These are phyloP conservation scores for Trichosporon sp. DNA, from an alignment of 1,284 basidiomycete genomes.

Conservation along the genomic window DNA sequence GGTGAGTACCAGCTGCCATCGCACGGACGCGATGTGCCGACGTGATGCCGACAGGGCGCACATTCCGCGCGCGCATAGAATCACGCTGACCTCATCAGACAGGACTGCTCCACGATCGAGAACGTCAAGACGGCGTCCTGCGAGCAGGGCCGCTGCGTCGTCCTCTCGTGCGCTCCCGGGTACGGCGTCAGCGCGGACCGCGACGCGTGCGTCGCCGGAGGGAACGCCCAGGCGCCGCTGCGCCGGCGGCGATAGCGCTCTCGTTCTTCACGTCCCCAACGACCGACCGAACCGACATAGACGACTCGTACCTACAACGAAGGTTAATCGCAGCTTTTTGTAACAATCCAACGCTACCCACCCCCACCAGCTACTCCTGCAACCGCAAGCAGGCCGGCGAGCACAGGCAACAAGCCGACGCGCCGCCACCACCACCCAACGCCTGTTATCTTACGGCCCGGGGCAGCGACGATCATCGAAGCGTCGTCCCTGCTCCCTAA, in stretches of 20 bases:
- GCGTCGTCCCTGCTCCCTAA: background rate
- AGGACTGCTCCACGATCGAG: conserved; percentile 49
- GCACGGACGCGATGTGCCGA: background rate
- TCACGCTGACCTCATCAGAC: conserved; percentile 27
- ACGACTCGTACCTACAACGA: background rate
- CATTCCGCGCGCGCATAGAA: background rate
- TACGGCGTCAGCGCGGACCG: conserved; percentile 43
- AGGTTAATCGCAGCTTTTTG: background rate
- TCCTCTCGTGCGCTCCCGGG: conserved; percentile 48
- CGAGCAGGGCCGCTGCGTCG: conserved; percentile 39
- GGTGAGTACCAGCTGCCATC: conserved; percentile 32
- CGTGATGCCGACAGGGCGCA: background rate
- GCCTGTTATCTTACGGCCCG: background rate
- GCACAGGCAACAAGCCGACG: background rate
- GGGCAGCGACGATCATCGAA: background rate
- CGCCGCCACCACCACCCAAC: background rate
- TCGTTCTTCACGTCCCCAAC: background rate
- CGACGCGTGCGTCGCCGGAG: conserved; percentile 28
- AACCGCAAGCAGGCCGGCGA: background rate
- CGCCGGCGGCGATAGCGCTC: background rate
- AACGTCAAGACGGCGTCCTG: conserved; percentile 46
- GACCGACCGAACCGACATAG: background rate
- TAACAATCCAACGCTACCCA: background rate
- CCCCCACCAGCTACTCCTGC: background rate
- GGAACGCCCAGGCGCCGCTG: background rate